Base-by-base conservation (phyloP, 805 yeast species). In the Wickerhamomyces pijperi region DNA sequence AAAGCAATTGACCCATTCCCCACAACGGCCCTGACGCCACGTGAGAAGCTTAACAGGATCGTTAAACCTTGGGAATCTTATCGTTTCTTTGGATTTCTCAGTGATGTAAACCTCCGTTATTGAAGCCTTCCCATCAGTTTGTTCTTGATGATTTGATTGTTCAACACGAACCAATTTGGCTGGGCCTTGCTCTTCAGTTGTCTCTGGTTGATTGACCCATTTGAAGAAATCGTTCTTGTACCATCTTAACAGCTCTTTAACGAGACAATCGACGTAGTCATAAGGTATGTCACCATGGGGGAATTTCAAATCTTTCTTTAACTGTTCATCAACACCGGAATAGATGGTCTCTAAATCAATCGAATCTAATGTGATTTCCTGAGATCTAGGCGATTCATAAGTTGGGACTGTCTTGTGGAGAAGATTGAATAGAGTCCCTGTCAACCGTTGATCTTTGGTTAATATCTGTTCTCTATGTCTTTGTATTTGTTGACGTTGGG, bases 1-100 rank as follows among this genome's bases (percentile, higher is more conserved):
- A 54, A 88, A 87, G 45, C 90, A 76, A 48, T 83, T 82, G 40
- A 88, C 90, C 94, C 95, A 90, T 56, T 90, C 97, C 1, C 97
- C 97, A 59, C 97, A 90, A 36, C 97, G 67, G 0, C 97, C 97
- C 28, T 55, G 54, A 34, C 85, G 62, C 0, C 80, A 71, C 21
- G 72, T 63, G 14, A 90, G 58, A 19, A 90, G 60, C 42, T 70
- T 73, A 1, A 60, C 60, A 0, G 90, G 82, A 44, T 76, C 72
- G 53, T 82, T 80, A 52, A 82, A 82, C 29, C 97, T 65, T 1
- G 95, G 87, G 46, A 86, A 90, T 36, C 84, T 63, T n/a, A 31
- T 31, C n/a, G 14, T 31, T 15, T 31, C 33, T 15, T 31, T 31
- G 19, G 19, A 6, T n/a, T 31, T 31, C 12, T 18, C 6, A 7